Percentiles rank a stretch among this genome's conserved stretches.
phyloP scores from a whole-genome alignment of 2,329 filamentous ascomycete genomes.

The Monilinia aucupariae region DNA sequence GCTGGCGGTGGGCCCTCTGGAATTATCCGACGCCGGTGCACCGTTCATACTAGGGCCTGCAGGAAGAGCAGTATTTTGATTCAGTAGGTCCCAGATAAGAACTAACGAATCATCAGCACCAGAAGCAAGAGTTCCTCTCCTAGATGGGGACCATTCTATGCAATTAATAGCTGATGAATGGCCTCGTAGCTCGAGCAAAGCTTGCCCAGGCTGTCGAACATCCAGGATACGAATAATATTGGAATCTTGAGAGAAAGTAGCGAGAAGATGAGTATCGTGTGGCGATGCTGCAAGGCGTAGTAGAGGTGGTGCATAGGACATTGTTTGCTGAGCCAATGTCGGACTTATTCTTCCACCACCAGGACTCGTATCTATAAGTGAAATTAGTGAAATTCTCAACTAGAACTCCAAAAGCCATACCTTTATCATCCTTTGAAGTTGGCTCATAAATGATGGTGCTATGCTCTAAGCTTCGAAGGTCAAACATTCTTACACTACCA shows the following conservation, averaged over 20 bases:
- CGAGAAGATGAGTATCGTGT: conserved; percentile 89
- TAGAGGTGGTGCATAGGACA: conserved; percentile 70
- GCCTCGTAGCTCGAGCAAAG: conserved; percentile 85
- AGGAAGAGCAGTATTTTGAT: conserved; percentile 38
- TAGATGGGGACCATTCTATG: conserved; percentile 88
- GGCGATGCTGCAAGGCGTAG: conserved; percentile 83
- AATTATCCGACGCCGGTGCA: conserved; percentile 48
- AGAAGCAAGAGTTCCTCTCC: conserved; percentile 82
- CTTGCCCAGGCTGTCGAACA: conserved; percentile 91
- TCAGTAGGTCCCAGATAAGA: conserved; percentile 88
- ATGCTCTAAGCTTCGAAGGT: conserved; percentile 90
- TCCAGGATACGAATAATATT: conserved; percentile 91
- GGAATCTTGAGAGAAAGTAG: conserved; percentile 94
- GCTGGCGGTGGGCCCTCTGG: conserved; percentile 63
- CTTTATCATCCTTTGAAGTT: conserved; percentile 73
- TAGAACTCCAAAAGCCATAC: conserved; percentile 41
- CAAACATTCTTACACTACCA: conserved; percentile 97
- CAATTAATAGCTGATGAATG: conserved; percentile 83
- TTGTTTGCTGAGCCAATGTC: conserved; percentile 69
- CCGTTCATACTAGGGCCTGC: conserved; percentile 44
- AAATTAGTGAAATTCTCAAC: conserved; percentile 19
- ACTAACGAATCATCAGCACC: conserved; percentile 90
- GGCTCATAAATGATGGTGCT: conserved; percentile 99
- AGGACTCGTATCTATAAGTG: conserved; percentile 42
- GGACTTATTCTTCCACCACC: conserved; percentile 59